Base-by-base conservation (phyloP, 1,284 basidiomycete species). In the Trichosporon inkin region DNA sequence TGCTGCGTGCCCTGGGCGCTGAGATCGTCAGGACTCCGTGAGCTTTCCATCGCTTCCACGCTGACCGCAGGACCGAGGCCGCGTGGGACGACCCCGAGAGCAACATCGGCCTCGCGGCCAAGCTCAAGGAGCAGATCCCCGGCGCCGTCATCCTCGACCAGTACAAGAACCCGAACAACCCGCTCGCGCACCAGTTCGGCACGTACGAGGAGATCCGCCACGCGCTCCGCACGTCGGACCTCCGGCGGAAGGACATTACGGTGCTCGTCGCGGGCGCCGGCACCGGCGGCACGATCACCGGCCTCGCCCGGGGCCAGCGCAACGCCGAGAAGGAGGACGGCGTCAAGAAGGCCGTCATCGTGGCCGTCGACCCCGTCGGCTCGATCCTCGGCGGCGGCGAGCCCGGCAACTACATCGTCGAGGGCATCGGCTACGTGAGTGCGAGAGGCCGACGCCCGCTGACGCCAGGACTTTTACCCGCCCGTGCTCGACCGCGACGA, bases 1-100 rank as follows among this genome's bases (percentile, higher is more conserved):
- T 91, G 39, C 82, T 99, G 49, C 86, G 89, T 58, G 92, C 92
- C 0, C 82, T 98, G 2, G 95, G 95, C 10, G 94, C 95, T 4
- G 88, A 94, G 76, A 92, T 99, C 56, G 83, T 98, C 55, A 87
- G 95, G 57, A 98, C 95, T 11, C 94, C 94, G n/a, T 93, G 86
- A 24, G 88, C n/a, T 66, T 1, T 22, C 16, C 20, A 5, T 14
- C 8, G 13, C 19, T 16, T n/a, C 36, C 11, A 17, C 36, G 56
- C 56, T 69, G 52, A 65, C 37, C 8, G 3, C 56, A 71, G 74
- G 5, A 77, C 75, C 16, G 75, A 75, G 66, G 75, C 75, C 20
- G 69, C 73, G 68, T 73, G 41, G 64, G 75, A 77, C 55, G 70
- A 69, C 10, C 88, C 90, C 13, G 87, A 92, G 55, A 90, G 88